These are phyloP conservation scores for Mrakia blollopis DNA, from an alignment of 768 basidiomycete species.

Conservation along the genomic window DNA sequence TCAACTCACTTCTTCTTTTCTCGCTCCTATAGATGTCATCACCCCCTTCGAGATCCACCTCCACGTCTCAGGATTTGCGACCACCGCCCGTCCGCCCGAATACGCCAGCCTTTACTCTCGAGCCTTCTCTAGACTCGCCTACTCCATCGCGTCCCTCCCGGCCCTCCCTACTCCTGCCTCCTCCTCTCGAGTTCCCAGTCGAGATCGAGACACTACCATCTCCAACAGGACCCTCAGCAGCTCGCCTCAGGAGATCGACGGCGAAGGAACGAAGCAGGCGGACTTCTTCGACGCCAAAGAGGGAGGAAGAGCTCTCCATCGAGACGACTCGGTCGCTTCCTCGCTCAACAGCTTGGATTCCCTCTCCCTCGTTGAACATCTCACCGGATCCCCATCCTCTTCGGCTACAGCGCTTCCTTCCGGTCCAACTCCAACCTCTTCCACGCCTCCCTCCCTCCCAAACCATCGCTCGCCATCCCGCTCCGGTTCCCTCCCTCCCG, in stretches of 20 bases:
- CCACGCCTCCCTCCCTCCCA: not conserved
- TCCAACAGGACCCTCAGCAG: not conserved
- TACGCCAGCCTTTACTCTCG: conserved; percentile 66
- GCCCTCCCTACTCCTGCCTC: not conserved
- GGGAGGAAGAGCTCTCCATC: not conserved
- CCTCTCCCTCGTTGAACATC: not conserved
- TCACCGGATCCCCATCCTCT: not conserved
- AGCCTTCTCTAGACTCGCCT: conserved; percentile 54
- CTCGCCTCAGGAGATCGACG: not conserved
- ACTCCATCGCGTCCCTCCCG: conserved; percentile 24
- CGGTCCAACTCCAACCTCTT: not conserved
- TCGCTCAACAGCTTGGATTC: not conserved
- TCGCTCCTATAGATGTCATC: conserved; percentile 8
- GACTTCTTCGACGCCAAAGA: too few relatives aligned
- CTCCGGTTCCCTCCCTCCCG: conserved; percentile 6
- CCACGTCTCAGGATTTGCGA: conserved; percentile 71
- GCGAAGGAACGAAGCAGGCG: not conserved
- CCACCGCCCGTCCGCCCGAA: conserved; percentile 57
- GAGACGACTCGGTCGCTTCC: not conserved
- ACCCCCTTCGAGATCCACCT: conserved; percentile 63
- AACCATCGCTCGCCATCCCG: conserved; percentile 19
- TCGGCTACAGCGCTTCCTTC: not conserved
- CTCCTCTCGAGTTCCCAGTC: not conserved
- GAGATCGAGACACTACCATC: not conserved
- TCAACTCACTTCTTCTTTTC: not conserved